Evolutionary conservation across 2,329 filamentous ascomycete genomes (phyloP), one percentile per base, ranked within the genome.

Genomic region (Xylariaceae sp.): DNA sequence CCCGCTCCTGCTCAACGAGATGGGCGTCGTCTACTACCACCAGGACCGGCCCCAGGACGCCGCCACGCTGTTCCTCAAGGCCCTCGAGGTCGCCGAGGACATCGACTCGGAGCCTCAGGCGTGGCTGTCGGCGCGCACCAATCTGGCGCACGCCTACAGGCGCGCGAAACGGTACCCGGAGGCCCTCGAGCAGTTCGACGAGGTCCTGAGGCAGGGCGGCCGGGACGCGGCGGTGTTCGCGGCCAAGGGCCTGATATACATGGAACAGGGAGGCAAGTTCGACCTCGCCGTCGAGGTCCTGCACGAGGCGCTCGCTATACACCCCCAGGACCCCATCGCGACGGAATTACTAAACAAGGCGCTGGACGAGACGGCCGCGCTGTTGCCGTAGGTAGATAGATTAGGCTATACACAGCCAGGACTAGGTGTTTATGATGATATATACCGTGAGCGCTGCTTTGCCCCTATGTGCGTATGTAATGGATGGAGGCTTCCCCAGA

Each of bases 21-120:
- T 98, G 76, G 96, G 93, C 3, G 88, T 98, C 3, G 92, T 97
- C n/a, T 88, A 91, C 63, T 99, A 96, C 70, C 92, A 98, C 71
- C 91, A 97, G 71, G 87, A 90, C 64, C 84, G 89, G 48, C 83
- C 91, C 6, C 81, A 86, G 56, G 87, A 89, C 20, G 91, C 95
- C 0, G 85, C 90, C 9, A 81, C 85, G 26, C 84, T 93, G 60
- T 98, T 99, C 72, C 81, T 81, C 7, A 84, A 87, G 59, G 90
- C 95, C 0, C 82, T 99, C 18, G 78, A 82, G 46, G 85, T 96
- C 50, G 90, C 92, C 2, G 83, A 87, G 3, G 88, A 93, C 40
- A 91, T 96, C 59, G 88, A 91, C 60, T 89, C 90, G 52, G 91
- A 96, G 59, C 86, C 90, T 0, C 83, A 86, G 46, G 90, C 93